Percentiles rank a stretch among this genome's conserved stretches.
Conservation (phyloP, 345 rosid genomes). For the Salix udensis region DNA sequence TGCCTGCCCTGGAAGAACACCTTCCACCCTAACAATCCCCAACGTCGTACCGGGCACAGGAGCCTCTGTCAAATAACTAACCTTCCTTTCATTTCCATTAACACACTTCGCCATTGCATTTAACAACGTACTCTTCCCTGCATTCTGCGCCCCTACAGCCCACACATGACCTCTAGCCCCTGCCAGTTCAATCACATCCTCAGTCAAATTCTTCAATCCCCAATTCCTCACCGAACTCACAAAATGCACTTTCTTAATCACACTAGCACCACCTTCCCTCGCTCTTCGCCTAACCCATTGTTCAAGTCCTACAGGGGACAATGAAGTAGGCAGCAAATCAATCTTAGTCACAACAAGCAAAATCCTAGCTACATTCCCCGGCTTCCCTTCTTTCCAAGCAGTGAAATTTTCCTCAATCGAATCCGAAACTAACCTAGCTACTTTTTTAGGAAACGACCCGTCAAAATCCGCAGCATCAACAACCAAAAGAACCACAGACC, state of each 20-base stretch:
- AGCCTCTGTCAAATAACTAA: conserved; percentile 75
- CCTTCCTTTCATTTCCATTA: conserved; percentile 28
- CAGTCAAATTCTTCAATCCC: conserved; percentile 78
- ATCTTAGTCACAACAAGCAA: conserved; percentile 82
- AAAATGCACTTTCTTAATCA: conserved; percentile 67
- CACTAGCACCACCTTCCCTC: conserved; percentile 64
- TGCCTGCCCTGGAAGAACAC: conserved; percentile 72
- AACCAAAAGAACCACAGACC: conserved; percentile 77
- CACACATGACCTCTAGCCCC: conserved; percentile 88
- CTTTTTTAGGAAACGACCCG: conserved; percentile 79
- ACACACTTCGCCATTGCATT: conserved; percentile 65
- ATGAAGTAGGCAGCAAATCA: conserved; percentile 69
- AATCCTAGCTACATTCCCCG: conserved; percentile 77
- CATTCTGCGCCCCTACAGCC: conserved; percentile 90
- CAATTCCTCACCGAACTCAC: conserved; percentile 83
- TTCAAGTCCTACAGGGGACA: conserved; percentile 69
- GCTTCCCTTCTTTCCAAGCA: conserved; percentile 79
- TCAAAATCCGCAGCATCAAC: conserved; percentile 90
- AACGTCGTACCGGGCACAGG: conserved; percentile 89
- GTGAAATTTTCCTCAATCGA: conserved; percentile 61
- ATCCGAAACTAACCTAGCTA: conserved; percentile 66
- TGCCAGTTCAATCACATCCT: conserved; percentile 62
- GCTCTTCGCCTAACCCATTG: conserved; percentile 90
- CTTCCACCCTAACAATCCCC: conserved; percentile 79
- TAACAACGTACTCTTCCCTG: conserved; percentile 84